Conservation (phyloP, 768 basidiomycete species). For the Termitomyces titanicus region DNA sequence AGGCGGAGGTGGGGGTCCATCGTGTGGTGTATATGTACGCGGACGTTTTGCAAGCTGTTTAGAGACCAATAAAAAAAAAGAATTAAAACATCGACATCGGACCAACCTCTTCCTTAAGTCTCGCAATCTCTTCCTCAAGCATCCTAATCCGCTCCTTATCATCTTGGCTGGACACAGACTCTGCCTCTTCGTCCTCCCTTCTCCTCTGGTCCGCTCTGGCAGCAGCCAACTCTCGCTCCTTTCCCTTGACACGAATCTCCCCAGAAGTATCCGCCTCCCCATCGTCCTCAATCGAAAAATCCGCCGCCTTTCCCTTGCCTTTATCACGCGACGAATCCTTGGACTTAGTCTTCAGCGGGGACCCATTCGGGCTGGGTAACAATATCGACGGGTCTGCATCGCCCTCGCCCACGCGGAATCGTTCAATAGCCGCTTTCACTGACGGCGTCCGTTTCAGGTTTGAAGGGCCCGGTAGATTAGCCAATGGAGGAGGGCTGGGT, state of each 20-base stretch:
- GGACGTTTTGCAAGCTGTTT: slow-evolving; percentile 5
- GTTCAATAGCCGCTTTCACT: slow-evolving; percentile 46
- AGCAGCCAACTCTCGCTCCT: slow-evolving; percentile 58
- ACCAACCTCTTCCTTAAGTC: slow-evolving; percentile 54
- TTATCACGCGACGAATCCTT: slow-evolving; percentile 24
- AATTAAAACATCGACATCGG: neutral
- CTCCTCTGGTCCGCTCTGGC: slow-evolving; percentile 49
- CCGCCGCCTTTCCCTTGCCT: slow-evolving; percentile 42
- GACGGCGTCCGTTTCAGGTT: slow-evolving; percentile 33
- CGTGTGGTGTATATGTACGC: slow-evolving; percentile 1
- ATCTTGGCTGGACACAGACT: slow-evolving; percentile 29
- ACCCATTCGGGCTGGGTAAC: slow-evolving; percentile 39
- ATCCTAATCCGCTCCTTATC: slow-evolving; percentile 63
- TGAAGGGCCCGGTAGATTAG: slow-evolving; percentile 14
- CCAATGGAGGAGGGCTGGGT: slow-evolving; percentile 7
- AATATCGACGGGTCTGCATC: slow-evolving; percentile 52
- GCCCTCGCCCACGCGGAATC: slow-evolving; percentile 40
- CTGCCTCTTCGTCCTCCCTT: slow-evolving; percentile 37
- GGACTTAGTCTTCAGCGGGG: slow-evolving; percentile 22
- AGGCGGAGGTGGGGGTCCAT: slow-evolving; percentile 35
- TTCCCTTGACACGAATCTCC: slow-evolving; percentile 49
- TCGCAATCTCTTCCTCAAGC: slow-evolving; percentile 63
- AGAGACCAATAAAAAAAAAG: neutral
- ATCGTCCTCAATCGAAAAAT: slow-evolving; percentile 15
- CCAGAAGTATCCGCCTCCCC: slow-evolving; percentile 35